Conservation (phyloP, 345 rosid genomes). For the Populus alba region DNA sequence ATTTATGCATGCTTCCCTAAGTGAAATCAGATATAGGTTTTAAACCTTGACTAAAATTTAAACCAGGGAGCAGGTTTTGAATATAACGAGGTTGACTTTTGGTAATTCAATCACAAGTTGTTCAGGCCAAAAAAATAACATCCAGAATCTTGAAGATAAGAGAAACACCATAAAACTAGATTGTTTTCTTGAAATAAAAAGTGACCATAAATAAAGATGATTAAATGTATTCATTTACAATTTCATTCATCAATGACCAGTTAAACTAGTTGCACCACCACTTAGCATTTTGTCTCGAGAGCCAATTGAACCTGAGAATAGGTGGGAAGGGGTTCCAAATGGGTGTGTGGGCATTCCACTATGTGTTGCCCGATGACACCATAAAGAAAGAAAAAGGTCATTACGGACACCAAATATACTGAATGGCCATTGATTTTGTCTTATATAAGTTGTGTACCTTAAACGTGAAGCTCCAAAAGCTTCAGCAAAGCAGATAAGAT, state of each 20-base stretch:
- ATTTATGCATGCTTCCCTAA: conserved; percentile 88
- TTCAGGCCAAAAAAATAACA: background rate
- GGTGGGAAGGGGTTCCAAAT: background rate
- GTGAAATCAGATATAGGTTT: conserved; percentile 7
- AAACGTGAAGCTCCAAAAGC: conserved; percentile 93
- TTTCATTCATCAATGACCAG: background rate
- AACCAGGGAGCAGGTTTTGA: background rate
- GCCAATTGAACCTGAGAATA: too few species aligned
- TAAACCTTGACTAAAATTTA: background rate
- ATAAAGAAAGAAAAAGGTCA: background rate
- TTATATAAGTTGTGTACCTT: conserved; percentile 39
- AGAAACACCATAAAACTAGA: background rate
- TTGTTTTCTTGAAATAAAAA: background rate
- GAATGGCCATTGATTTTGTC: background rate
- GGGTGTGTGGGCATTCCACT: background rate
- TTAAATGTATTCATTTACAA: background rate
- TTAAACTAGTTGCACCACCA: background rate
- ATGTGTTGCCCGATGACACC: background rate
- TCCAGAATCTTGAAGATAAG: background rate
- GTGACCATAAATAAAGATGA: background rate
- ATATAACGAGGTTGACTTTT: background rate
- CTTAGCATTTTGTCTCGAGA: too few species aligned
- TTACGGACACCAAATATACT: background rate
- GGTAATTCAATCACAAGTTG: background rate
- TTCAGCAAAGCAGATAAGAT: conserved; percentile 79